Evolutionary conservation across 108 stramenopile genomes (phyloP).

Genomic region (Nitzschia palea): DNA sequence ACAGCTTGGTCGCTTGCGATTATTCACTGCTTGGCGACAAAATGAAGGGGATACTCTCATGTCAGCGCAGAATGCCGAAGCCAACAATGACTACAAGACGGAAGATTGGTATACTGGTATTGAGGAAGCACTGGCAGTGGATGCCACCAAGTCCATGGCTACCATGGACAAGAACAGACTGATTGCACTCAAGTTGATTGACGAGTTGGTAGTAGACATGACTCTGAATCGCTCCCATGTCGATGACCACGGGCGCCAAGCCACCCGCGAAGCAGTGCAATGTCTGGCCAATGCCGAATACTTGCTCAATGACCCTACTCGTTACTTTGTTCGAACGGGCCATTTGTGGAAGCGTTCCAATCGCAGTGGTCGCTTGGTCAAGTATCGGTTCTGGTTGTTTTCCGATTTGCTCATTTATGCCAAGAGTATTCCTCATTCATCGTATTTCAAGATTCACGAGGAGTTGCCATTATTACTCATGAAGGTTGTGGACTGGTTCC

Average conservation of each 20-base stretch:
- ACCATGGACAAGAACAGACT: constrained; percentile 23
- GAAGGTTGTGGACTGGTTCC: constrained; percentile 83
- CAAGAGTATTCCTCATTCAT: constrained; percentile 15
- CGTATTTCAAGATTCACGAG: constrained; percentile 66
- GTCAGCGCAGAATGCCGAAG: constrained; percentile 3
- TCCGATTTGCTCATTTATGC: constrained; percentile 84
- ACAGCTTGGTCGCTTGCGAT: constrained; percentile 67
- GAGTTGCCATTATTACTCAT: constrained; percentile 83
- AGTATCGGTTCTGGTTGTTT: constrained; percentile 93
- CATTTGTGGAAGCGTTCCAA: constrained; percentile 81
- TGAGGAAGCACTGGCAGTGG: constrained; percentile 3
- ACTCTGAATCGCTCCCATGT: constrained; percentile 49
- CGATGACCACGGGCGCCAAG: constrained; percentile 21
- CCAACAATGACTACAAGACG: constrained; percentile 10
- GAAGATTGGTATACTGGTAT: constrained; percentile 36
- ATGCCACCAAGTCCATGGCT: background rate
- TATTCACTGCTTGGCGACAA: constrained; percentile 54
- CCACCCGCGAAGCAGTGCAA: constrained; percentile 64
- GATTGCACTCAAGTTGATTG: constrained; percentile 53
- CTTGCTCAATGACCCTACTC: constrained; percentile 77
- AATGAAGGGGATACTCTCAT: constrained; percentile 23
- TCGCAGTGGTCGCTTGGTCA: constrained; percentile 67
- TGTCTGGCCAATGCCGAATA: constrained; percentile 74
- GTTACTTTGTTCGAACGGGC: constrained; percentile 84
- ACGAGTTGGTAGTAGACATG: constrained; percentile 62